Conservation (phyloP, 1,139 yeast species). For the Blastobotrys buckinghamii region DNA sequence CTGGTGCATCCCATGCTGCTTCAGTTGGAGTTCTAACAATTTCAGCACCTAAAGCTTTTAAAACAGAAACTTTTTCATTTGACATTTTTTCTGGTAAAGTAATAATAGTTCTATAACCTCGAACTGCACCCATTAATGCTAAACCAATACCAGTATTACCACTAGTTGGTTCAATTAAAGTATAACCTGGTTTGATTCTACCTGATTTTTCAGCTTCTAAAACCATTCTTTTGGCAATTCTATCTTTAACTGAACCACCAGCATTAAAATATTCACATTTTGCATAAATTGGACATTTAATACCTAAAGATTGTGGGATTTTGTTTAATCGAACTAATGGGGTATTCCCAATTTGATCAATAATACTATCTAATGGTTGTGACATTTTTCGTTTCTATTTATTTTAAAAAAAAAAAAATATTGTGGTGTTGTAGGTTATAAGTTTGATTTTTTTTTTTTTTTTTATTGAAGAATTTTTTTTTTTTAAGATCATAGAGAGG, state of each 20-base stretch:
- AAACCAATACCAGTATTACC: constrained; percentile 78
- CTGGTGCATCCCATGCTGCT: constrained; percentile 93
- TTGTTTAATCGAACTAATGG: constrained; percentile 71
- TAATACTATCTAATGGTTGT: constrained; percentile 27
- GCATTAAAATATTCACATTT: constrained; percentile 64
- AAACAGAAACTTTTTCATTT: constrained; percentile 81
- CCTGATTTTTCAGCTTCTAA: constrained; percentile 80
- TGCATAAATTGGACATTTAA: constrained; percentile 52
- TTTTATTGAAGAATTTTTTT: neutral
- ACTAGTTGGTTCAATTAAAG: constrained; percentile 84
- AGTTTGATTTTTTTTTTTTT: neutral
- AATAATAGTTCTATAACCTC: constrained; percentile 81
- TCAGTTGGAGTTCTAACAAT: constrained; percentile 89
- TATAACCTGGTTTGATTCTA: constrained; percentile 75
- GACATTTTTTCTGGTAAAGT: constrained; percentile 92
- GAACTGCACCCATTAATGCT: constrained; percentile 81
- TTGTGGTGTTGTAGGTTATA: neutral
- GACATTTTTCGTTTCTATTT: neutral
- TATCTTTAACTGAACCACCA: constrained; percentile 66
- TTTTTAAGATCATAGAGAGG: too few species aligned
- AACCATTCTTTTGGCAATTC: constrained; percentile 58
- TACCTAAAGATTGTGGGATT: constrained; percentile 71
- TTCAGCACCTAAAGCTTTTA: constrained; percentile 87
- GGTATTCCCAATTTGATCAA: constrained; percentile 77
- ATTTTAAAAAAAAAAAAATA: neutral